phyloP scores from a whole-genome alignment of 441 rosid species.

The Populus trichocarpa region DNA sequence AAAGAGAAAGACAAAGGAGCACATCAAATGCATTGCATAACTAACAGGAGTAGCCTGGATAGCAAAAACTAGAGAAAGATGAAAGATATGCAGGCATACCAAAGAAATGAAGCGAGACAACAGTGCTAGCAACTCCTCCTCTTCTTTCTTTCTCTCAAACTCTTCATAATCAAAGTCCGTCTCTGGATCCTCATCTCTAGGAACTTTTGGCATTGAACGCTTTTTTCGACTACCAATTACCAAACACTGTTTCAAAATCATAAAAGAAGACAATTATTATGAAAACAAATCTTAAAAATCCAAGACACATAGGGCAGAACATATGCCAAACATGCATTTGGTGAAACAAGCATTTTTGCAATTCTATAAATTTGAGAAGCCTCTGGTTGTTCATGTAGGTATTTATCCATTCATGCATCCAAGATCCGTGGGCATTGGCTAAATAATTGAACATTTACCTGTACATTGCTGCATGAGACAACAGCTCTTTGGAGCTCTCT shows the following conservation, averaged over 20 bases:
- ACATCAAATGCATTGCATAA: background rate
- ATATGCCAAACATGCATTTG: background rate
- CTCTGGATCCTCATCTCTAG: constrained; percentile 11
- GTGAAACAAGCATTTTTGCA: constrained; percentile 1
- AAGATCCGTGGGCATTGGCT: background rate
- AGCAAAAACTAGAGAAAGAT: constrained; percentile 6
- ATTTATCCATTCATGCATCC: background rate
- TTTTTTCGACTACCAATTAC: constrained; percentile 38
- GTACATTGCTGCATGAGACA: background rate
- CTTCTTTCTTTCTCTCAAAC: constrained; percentile 28
- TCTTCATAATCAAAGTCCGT: constrained; percentile 14
- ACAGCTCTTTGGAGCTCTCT: background rate
- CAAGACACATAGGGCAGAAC: background rate
- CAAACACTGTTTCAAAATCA: constrained; percentile 52
- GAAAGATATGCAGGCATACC: constrained; percentile 34
- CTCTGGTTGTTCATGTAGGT: background rate
- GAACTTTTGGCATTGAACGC: background rate
- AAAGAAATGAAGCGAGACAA: constrained; percentile 54
- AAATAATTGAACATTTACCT: background rate
- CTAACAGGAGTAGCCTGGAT: background rate
- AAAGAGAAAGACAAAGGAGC: background rate
- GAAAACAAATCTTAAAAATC: background rate
- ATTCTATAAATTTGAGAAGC: background rate
- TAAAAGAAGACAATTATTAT: background rate
- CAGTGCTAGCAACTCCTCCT: constrained; percentile 54